Base-by-base conservation (phyloP, 768 basidiomycete species). In the Suillus cothurnatus region DNA sequence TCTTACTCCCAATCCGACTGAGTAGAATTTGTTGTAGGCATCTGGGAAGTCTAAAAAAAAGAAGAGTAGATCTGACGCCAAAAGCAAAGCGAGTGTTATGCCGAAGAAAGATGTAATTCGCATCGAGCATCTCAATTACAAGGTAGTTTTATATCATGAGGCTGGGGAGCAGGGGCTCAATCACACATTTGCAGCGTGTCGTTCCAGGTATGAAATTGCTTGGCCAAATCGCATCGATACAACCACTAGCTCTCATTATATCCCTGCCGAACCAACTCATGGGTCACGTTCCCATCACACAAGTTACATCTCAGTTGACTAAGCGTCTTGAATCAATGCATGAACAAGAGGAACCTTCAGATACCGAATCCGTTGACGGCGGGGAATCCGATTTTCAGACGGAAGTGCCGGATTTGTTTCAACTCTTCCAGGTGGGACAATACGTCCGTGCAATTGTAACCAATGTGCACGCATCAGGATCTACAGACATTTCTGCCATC, bases 261-360 rank as follows among this genome's bases (percentile, higher is more conserved):
- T 98, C 97, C 21, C 83, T 99, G n/a, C 97, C 97, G 21, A 93
- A 96, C 71, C 96, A 98, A 78, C 87, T 99, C 45, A 86, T 93
- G 69, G 97, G 87, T 11, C 95, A 99, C 77, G 84, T 99, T 39
- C 96, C 97, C 28, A 94, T 99, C 68, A 99, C 96, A 47, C 90
- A 95, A 76, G 85, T 99, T 64, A 93, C 95, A 17, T 78, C 85
- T 38, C 89, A 92, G 71, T 83, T 95, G 65, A 98, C 95, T 9
- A 70, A 77, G 34, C 80, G 85, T 23, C 82, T 99, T 34, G 91
- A 93, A 72, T 81, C 83, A 38, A 82, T 85, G 68, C 87, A 83
- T 60, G 81, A 79, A 47, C 80, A 87, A 39, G 83, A 85, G 55
- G 81, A 81, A 32, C 83, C 80, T 4, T 82, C 84, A 38, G 81